Evolutionary conservation across 2,329 filamentous ascomycete species (phyloP).

Genomic region (Alternaria brassicae): DNA sequence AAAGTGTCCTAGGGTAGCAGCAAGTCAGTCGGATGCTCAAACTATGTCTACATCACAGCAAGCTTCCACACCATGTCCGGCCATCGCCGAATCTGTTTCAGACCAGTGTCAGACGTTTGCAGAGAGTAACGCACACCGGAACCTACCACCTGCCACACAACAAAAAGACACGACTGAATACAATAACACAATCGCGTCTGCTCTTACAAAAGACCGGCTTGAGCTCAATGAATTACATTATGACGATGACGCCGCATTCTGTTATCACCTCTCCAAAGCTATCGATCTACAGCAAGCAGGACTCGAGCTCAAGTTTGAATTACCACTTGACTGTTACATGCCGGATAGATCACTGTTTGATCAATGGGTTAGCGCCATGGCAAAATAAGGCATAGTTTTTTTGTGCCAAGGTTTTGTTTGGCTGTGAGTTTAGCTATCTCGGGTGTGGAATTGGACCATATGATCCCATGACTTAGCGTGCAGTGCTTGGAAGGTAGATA

Average conservation of each 20-base stretch:
- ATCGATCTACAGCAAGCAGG: neutral
- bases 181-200: neutral
- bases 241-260: neutral
- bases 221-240: neutral
- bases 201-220: neutral
- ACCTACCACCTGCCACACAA: neutral
- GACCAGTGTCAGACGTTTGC: neutral
- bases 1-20: too few species aligned
- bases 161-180: neutral
- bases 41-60: too few species aligned
- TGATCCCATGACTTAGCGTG: neutral
- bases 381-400: neutral
- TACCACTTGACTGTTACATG: conserved; percentile 2
- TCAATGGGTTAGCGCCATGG: neutral
- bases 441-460: neutral
- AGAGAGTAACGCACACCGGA: neutral
- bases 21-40: too few species aligned
- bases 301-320: neutral
- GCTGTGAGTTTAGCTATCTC: neutral
- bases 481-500: neutral
- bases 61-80: too few species aligned
- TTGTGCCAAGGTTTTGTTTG: neutral
- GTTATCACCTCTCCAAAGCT: neutral
- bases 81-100: neutral
- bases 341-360: neutral